Evolutionary conservation across 768 basidiomycete genomes (phyloP).

Genomic region (Suillus fuscotomentosus): DNA sequence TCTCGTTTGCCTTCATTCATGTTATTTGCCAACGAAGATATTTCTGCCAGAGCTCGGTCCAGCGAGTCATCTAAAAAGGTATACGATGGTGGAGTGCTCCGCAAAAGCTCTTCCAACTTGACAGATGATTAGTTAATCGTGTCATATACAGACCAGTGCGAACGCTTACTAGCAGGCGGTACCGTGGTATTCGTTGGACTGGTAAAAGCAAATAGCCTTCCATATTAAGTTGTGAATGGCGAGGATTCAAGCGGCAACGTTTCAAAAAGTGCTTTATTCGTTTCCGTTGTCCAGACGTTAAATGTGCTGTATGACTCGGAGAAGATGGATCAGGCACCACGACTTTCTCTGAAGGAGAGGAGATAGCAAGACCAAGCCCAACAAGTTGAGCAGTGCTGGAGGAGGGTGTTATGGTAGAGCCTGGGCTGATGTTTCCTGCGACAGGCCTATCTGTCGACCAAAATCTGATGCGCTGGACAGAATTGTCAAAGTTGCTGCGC

Average conservation of each 20-base stretch:
- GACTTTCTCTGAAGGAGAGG: constrained; percentile 40
- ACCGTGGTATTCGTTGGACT: constrained; percentile 96
- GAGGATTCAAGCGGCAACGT: constrained; percentile 83
- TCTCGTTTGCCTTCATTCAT: constrained; percentile 99
- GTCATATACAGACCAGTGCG: constrained; percentile 5
- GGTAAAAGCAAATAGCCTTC: constrained; percentile 94
- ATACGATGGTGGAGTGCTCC: constrained; percentile 78
- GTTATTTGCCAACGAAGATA: constrained; percentile 83
- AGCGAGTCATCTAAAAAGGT: constrained; percentile 81
- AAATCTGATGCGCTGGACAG: constrained; percentile 80
- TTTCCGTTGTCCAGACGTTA: constrained; percentile 81
- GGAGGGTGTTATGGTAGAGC: constrained; percentile 44
- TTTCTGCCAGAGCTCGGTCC: constrained; percentile 83
- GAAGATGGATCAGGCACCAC: constrained; percentile 37
- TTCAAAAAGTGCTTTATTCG: constrained; percentile 89
- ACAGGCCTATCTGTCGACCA: constrained; percentile 69
- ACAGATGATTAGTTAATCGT: constrained; percentile 3
- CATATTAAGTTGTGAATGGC: constrained; percentile 90
- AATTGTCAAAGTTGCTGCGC: constrained; percentile 88
- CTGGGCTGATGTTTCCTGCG: constrained; percentile 37
- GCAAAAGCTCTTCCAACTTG: constrained; percentile 79
- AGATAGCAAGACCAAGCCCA: constrained; percentile 57
- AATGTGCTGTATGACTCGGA: constrained; percentile 46
- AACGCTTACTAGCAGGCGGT: constrained; percentile 80
- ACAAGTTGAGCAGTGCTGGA: constrained; percentile 63